Evolutionary conservation across 1,284 basidiomycete genomes (phyloP).

Genomic region (Schizophyllum commune): DNA sequence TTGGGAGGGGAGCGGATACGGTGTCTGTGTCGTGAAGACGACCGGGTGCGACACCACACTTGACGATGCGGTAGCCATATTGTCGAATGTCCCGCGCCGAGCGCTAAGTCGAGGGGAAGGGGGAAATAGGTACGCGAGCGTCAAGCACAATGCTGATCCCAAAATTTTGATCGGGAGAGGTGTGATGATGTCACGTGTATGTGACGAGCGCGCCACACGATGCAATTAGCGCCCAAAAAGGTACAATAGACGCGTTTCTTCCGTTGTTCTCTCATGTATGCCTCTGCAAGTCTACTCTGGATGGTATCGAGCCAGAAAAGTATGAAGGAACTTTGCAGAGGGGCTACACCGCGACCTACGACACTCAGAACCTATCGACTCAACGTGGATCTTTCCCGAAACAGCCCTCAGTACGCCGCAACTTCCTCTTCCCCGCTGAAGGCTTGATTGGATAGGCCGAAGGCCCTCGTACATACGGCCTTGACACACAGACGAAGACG

Average conservation of each 20-base stretch:
- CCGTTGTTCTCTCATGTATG: neutral
- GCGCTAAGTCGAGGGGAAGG: neutral
- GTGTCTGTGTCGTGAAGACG: constrained; percentile 73
- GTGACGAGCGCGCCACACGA: neutral
- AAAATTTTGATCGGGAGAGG: neutral
- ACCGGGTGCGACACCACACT: constrained; percentile 41
- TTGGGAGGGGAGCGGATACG: constrained; percentile 79
- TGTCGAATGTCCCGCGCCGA: neutral
- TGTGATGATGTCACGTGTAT: neutral
- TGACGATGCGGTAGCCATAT: neutral
- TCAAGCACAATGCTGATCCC: neutral
- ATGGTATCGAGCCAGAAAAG: no score
- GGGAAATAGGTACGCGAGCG: neutral
- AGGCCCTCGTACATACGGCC: neutral
- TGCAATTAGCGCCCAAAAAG: neutral
- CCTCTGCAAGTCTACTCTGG: no score
- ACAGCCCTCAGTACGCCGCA: neutral
- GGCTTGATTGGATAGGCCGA: neutral
- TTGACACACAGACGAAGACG: neutral
- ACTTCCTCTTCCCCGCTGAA: neutral
- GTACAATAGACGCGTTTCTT: neutral
- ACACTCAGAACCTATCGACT: neutral
- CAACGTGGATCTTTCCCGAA: neutral
- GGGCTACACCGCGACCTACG: neutral
- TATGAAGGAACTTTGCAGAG: neutral